Percentiles rank a stretch among this genome's conserved stretches.
Conservation (phyloP, 768 basidiomycete genomes). For the Mycena kentingensis region DNA sequence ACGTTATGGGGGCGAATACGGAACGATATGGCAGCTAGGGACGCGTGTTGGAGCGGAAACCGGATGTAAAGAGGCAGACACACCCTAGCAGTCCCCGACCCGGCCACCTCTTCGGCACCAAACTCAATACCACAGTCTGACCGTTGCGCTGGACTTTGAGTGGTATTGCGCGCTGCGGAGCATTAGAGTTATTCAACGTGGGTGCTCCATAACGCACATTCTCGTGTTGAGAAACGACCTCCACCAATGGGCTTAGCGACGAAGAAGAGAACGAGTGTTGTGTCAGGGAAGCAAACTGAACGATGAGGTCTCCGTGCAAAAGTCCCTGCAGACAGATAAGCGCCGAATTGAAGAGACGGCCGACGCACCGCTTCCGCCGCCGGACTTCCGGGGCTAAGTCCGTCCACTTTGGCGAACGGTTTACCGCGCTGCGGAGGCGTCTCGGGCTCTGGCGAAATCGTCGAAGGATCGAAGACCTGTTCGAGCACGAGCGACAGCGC, state of each 20-base stretch:
- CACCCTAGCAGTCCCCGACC: slow-evolving; percentile 85
- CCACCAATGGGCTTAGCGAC: slow-evolving; percentile 70
- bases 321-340: slow-evolving; percentile 53
- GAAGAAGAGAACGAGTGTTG: slow-evolving; percentile 50
- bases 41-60: slow-evolving; percentile 4
- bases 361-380: slow-evolving; percentile 73
- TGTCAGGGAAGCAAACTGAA: slow-evolving; percentile 72
- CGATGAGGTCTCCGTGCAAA: slow-evolving; percentile 65
- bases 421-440: slow-evolving; percentile 19
- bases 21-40: slow-evolving; percentile 63
- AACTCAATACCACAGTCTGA: slow-evolving; percentile 47
- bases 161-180: slow-evolving; percentile 54
- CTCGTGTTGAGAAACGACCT: slow-evolving; percentile 75
- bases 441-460: slow-evolving; percentile 28
- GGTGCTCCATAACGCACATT: slow-evolving; percentile 52
- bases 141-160: slow-evolving; percentile 59
- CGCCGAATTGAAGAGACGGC: not conserved
- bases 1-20: slow-evolving; percentile 38
- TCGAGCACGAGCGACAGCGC: slow-evolving; percentile 70
- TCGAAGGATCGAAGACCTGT: slow-evolving; percentile 58
- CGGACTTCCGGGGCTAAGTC: slow-evolving; percentile 78
- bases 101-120: slow-evolving; percentile 83
- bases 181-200: not conserved
- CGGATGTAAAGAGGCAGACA: slow-evolving; percentile 26
- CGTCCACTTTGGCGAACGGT: slow-evolving; percentile 83